phyloP scores from a whole-genome alignment of 2,329 filamentous ascomycete species.

The Diaporthe amygdali region DNA sequence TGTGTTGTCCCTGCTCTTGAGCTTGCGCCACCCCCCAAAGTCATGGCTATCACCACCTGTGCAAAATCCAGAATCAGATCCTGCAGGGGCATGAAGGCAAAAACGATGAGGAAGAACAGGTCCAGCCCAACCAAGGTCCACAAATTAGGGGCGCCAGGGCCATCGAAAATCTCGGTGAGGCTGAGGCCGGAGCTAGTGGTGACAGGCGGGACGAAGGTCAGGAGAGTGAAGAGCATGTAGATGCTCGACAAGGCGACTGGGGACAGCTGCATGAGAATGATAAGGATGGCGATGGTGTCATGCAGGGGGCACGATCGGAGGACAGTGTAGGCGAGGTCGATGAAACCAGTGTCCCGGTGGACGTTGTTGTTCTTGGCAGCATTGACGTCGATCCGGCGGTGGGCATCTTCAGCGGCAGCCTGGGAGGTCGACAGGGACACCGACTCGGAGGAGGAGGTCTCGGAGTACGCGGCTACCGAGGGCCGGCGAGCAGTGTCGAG shows the following conservation, averaged over 20 bases:
- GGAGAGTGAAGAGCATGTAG: constrained; percentile 88
- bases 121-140: constrained; percentile 87
- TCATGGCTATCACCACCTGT: constrained; percentile 91
- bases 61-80: constrained; percentile 88
- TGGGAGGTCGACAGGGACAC: constrained; percentile 36
- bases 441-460: constrained; percentile 60
- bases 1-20: constrained; percentile 72
- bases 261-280: constrained; percentile 91
- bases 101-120: constrained; percentile 79
- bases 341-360: constrained; percentile 73
- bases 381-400: constrained; percentile 74
- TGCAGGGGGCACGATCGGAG: constrained; percentile 88
- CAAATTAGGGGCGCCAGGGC: constrained; percentile 83
- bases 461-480: constrained; percentile 60
- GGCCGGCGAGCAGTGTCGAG: constrained; percentile 48
- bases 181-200: constrained; percentile 80
- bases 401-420: constrained; percentile 50
- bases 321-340: constrained; percentile 84
- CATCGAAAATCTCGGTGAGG: constrained; percentile 90
- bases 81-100: constrained; percentile 86
- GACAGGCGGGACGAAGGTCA: constrained; percentile 88
- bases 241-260: constrained; percentile 87
- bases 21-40: constrained; percentile 80
- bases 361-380: constrained; percentile 70
- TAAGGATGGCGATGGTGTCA: constrained; percentile 95